Conservation (phyloP, 805 yeast genomes). For the Lipomyces anomalus region DNA sequence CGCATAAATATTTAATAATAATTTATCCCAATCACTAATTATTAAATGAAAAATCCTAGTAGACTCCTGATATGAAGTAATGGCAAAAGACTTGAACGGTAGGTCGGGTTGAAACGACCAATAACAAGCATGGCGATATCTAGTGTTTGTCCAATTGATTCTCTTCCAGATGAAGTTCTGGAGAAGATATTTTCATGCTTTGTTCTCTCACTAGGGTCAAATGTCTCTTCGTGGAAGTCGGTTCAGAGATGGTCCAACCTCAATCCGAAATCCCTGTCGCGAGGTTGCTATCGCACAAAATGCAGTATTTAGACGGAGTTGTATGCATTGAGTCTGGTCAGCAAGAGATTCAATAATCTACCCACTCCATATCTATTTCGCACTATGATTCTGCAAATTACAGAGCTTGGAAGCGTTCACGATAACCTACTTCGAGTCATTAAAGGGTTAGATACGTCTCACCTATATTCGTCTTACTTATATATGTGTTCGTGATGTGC, state of each 20-base stretch:
- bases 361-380: conserved; percentile 16
- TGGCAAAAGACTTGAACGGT: no score
- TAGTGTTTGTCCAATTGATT: conserved; percentile 8
- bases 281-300: no score
- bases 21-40: no score
- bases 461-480: not conserved
- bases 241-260: no score
- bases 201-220: conserved; percentile 14
- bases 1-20: no score
- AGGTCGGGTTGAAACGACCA: not conserved
- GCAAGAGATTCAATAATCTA: conserved; percentile 11
- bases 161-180: conserved; percentile 18
- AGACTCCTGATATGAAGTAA: no score
- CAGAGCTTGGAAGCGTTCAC: conserved; percentile 5
- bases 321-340: conserved; percentile 12
- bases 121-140: conserved; percentile 3
- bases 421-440: conserved; percentile 9
- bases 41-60: no score
- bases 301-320: no score
- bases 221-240: no score
- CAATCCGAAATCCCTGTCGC: no score
- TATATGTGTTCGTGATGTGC: not conserved
- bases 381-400: conserved; percentile 8
- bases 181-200: conserved; percentile 8
- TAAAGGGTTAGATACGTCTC: conserved; percentile 7